Evolutionary conservation across 768 basidiomycete species (phyloP).

Genomic region (Kwoniella botswanensis): DNA sequence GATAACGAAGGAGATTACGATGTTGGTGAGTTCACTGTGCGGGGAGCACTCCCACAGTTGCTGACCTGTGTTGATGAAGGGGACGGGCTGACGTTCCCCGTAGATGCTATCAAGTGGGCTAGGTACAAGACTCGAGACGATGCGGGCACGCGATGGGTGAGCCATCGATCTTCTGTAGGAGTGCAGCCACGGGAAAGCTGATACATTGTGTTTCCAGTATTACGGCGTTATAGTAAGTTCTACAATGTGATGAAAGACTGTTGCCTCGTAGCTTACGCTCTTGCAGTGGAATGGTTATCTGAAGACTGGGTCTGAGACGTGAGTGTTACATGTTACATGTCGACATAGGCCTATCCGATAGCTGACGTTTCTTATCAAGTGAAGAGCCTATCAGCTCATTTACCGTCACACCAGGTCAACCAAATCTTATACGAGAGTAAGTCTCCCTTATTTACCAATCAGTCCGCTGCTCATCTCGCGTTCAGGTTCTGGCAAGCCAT

Average conservation of each 20-base stretch:
- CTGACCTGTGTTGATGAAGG: neutral
- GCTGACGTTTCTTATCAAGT: neutral
- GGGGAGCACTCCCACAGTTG: neutral
- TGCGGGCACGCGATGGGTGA: slow-evolving; percentile 24
- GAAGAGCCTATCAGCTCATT: slow-evolving; percentile 17
- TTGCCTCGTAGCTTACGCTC: neutral
- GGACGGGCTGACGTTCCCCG: neutral
- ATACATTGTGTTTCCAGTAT: slow-evolving; percentile 22
- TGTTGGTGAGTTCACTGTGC: slow-evolving; percentile 26
- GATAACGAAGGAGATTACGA: slow-evolving; percentile 23
- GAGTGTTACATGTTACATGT: neutral
- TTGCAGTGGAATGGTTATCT: slow-evolving; percentile 43
- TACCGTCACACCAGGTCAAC: neutral
- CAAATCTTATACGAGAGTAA: slow-evolving; percentile 20
- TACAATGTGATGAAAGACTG: neutral
- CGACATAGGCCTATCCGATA: neutral
- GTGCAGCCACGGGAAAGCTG: neutral
- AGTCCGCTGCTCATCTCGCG: neutral
- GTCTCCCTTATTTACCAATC: neutral
- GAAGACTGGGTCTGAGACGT: slow-evolving; percentile 38
- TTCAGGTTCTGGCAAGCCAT: slow-evolving; percentile 40
- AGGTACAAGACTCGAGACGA: slow-evolving; percentile 27
- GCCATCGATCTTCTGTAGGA: neutral
- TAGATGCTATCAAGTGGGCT: slow-evolving; percentile 45
- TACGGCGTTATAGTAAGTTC: slow-evolving; percentile 41